Conservation (phyloP, 257 asterid species). For the Solanum tarapatanum region DNA sequence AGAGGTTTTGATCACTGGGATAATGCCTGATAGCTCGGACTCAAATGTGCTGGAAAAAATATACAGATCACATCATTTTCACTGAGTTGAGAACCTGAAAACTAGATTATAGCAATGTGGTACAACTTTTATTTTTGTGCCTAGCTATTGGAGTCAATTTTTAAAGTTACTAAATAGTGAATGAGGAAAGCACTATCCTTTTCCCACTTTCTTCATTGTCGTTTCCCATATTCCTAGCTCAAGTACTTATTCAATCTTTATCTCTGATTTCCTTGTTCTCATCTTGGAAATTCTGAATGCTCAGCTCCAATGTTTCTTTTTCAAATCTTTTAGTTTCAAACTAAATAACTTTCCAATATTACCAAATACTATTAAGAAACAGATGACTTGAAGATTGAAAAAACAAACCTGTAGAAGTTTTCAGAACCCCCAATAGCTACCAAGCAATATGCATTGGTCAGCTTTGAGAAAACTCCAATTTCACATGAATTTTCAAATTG, state of each 20-base stretch:
- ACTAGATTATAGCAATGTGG: background rate
- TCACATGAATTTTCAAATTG: conserved; percentile 85
- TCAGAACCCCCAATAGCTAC: conserved; percentile 96
- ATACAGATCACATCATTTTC: background rate
- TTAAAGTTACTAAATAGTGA: background rate
- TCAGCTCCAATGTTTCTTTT: background rate
- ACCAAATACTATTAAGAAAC: background rate
- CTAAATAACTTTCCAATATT: background rate
- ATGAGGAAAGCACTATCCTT: background rate
- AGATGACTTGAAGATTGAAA: background rate
- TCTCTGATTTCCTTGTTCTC: background rate
- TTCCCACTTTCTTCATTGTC: background rate
- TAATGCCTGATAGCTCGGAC: conserved; percentile 60
- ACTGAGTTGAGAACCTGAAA: background rate
- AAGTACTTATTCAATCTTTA: background rate
- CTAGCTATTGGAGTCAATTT: background rate
- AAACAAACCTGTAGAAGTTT: conserved; percentile 65
- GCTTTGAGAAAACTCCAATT: conserved; percentile 86
- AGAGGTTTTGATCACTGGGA: conserved; percentile 86
- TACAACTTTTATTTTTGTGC: background rate
- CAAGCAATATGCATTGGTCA: conserved; percentile 89
- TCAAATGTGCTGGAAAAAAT: conserved; percentile 61
- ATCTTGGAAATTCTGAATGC: background rate
- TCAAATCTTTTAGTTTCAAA: background rate
- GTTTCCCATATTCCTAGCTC: background rate